These are phyloP conservation scores for Bombardia bombarda DNA, from an alignment of 495 filamentous ascomycete species.

Conservation along the genomic window DNA sequence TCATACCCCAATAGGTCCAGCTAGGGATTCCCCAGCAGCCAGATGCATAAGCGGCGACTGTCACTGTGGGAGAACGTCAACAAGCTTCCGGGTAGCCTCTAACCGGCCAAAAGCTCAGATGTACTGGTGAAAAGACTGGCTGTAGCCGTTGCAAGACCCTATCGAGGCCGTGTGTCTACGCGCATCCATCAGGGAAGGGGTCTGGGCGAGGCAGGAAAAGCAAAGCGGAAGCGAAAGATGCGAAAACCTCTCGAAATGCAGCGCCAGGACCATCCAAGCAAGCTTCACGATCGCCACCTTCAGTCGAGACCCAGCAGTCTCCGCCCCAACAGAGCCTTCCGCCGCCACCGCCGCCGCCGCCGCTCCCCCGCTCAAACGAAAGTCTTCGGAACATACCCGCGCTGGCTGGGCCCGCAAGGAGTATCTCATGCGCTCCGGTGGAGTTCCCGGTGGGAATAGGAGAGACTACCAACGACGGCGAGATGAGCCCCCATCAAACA, in stretches of 20 bases:
- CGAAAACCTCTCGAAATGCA: neutral
- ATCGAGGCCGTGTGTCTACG: conserved; percentile 5
- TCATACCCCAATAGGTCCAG: neutral
- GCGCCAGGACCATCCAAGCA: neutral
- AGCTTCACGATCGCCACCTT: neutral
- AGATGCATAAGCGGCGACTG: too few species aligned
- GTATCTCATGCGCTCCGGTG: too few species aligned
- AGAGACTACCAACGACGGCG: too few species aligned
- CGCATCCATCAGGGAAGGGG: conserved; percentile 2
- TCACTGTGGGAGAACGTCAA: too few species aligned
- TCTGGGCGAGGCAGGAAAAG: neutral
- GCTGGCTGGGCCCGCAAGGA: too few species aligned
- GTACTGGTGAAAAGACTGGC: conserved; percentile 14
- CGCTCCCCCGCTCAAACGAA: too few species aligned
- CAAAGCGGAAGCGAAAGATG: neutral
- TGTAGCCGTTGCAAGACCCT: conserved; percentile 11
- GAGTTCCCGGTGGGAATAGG: too few species aligned
- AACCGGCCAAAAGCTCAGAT: conserved; percentile 3
- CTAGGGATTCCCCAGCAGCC: neutral
- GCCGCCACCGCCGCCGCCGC: too few species aligned
- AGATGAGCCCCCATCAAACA: too few species aligned
- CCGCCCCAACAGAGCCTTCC: too few species aligned
- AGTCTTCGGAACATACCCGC: too few species aligned
- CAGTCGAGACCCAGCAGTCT: too few species aligned
- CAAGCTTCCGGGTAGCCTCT: neutral